Percentiles rank a stretch among this genome's conserved stretches.
These are phyloP conservation scores for Candida frijolesensis DNA, from an alignment of 1,139 yeast species.

Conservation along the genomic window DNA sequence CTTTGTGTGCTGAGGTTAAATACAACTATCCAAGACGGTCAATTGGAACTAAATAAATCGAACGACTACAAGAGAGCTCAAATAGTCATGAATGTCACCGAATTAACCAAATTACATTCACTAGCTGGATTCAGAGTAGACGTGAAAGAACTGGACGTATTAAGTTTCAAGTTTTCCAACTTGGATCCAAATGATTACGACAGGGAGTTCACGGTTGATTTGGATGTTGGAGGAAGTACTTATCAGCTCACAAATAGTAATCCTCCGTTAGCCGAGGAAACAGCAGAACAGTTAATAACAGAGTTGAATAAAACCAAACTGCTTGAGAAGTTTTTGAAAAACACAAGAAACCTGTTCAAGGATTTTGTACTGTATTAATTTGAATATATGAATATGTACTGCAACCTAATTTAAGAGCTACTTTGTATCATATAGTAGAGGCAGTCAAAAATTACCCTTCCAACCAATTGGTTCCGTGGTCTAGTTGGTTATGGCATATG, in stretches of 20 bases:
- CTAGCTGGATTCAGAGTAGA: conserved; percentile 49
- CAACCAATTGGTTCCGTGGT: conserved; percentile 59
- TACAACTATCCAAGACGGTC: conserved; percentile 18
- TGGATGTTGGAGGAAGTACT: conserved; percentile 37
- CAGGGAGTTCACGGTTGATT: conserved; percentile 37
- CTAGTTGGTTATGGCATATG: conserved; percentile 99
- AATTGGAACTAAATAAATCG: conserved; percentile 7
- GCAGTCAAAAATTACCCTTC: background rate
- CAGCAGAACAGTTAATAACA: conserved; percentile 21
- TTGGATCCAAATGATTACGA: conserved; percentile 43
- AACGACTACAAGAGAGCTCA: conserved; percentile 7
- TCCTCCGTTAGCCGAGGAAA: conserved; percentile 34
- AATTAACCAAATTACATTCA: conserved; percentile 44
- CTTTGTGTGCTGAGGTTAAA: conserved; percentile 29
- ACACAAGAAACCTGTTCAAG: conserved; percentile 26
- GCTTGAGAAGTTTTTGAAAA: conserved; percentile 41
- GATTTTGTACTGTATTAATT: conserved; percentile 3
- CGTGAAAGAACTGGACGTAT: conserved; percentile 37
- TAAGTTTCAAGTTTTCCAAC: conserved; percentile 44
- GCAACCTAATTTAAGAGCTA: too few species aligned
- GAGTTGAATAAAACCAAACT: conserved; percentile 40
- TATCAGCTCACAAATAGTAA: conserved; percentile 32
- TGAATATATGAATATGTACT: too few species aligned
- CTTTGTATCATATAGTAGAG: too few species aligned
- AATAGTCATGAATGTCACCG: conserved; percentile 32